Percentiles rank a stretch among this genome's conserved stretches.
These are phyloP conservation scores for Fusarium equiseti DNA, from an alignment of 2,329 filamentous ascomycete species.

Conservation along the genomic window DNA sequence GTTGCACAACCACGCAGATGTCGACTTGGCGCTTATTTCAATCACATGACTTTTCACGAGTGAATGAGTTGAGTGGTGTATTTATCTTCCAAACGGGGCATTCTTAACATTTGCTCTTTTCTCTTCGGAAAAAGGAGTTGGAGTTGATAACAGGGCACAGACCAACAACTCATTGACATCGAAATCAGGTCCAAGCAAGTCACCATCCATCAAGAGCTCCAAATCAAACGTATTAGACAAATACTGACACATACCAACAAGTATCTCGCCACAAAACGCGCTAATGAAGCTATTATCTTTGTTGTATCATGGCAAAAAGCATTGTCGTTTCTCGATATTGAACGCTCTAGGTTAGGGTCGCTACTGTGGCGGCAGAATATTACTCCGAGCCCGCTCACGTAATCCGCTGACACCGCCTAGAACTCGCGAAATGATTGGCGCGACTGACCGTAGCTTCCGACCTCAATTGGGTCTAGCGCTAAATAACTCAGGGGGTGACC, in stretches of 20 bases:
- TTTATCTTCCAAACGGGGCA: too few relatives aligned
- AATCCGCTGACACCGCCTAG: not conserved
- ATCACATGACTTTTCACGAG: not conserved
- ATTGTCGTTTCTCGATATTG: not conserved
- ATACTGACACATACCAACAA: not conserved
- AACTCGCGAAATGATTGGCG: not conserved
- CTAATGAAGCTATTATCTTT: not conserved
- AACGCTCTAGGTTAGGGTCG: not conserved
- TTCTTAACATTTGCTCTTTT: too few relatives aligned
- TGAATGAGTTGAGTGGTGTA: not conserved
- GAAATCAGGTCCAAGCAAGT: too few relatives aligned
- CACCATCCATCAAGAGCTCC: not conserved
- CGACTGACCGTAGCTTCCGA: not conserved
- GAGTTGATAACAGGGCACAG: too few relatives aligned
- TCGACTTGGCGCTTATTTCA: not conserved
- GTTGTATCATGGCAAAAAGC: not conserved
- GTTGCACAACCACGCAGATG: not conserved
- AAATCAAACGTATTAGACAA: rapidly evolving
- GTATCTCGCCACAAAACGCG: rapidly evolving
- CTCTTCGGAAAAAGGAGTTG: too few relatives aligned
- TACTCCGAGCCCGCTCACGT: too few relatives aligned
- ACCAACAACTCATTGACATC: too few relatives aligned
- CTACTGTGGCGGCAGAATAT: too few relatives aligned
- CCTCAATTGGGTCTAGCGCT: not conserved
- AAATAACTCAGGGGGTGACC: not conserved